phyloP scores from a whole-genome alignment of 495 filamentous ascomycete species.

The Neurospora tetrasperma region DNA sequence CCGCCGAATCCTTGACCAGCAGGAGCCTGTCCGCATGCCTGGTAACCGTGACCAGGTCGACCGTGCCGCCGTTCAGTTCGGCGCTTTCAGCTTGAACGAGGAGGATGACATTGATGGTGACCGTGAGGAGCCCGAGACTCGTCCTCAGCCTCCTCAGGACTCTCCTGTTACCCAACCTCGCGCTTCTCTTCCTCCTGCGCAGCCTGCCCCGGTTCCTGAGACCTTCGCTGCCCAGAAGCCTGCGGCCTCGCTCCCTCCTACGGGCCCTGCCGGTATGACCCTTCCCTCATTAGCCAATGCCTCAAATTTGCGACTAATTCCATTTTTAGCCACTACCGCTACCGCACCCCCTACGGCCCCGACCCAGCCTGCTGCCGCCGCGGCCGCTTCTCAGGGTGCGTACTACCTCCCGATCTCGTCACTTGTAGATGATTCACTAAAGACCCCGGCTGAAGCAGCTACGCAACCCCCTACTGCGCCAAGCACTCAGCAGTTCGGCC shows the following conservation, averaged over 20 bases:
- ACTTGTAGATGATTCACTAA: constrained; percentile 14
- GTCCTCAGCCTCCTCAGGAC: constrained; percentile 86
- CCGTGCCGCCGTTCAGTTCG: constrained; percentile 91
- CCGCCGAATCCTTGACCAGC: constrained; percentile 80
- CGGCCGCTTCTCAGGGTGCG: constrained; percentile 20
- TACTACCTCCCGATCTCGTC: neutral
- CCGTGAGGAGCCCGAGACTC: constrained; percentile 87
- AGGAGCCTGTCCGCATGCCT: constrained; percentile 96
- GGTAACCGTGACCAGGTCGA: constrained; percentile 88
- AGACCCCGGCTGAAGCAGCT: constrained; percentile 18
- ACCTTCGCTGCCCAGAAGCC: constrained; percentile 56
- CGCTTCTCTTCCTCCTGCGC: constrained; percentile 75
- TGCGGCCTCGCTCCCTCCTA: constrained; percentile 48
- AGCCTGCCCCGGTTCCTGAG: constrained; percentile 48
- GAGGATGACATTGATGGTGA: constrained; percentile 75
- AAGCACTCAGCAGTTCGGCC: constrained; percentile 53
- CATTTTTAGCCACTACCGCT: constrained; percentile 21
- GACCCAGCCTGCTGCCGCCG: constrained; percentile 12
- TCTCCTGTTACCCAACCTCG: constrained; percentile 85
- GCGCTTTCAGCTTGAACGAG: constrained; percentile 85
- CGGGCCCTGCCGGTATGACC: constrained; percentile 31
- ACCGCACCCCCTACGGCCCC: constrained; percentile 18
- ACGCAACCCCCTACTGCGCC: constrained; percentile 37
- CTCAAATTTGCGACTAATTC: constrained; percentile 18
- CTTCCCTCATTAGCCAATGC: constrained; percentile 1